Conservation (phyloP, 495 filamentous ascomycete species). For the Astrothelium subdiscretum region DNA sequence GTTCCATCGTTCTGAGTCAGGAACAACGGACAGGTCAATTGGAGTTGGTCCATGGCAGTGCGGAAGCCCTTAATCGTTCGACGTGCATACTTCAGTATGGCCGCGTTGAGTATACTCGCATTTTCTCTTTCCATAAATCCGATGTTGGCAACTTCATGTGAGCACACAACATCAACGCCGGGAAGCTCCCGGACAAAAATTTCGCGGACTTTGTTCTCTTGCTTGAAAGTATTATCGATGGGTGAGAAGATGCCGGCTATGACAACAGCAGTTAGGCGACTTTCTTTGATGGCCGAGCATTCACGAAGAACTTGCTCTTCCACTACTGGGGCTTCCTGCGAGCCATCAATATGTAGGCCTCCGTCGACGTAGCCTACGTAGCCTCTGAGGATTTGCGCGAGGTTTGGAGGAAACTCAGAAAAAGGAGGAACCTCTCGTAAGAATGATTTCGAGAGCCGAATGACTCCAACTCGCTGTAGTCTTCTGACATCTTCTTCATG, state of each 20-base stretch:
- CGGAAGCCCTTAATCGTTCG: slow-evolving; percentile 35
- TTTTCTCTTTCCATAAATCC: slow-evolving; percentile 43
- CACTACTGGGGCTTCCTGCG: slow-evolving; percentile 35
- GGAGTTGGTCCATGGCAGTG: slow-evolving; percentile 31
- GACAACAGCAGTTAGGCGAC: slow-evolving; percentile 40
- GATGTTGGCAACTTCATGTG: slow-evolving; percentile 35
- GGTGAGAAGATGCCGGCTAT: slow-evolving; percentile 48
- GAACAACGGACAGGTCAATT: slow-evolving; percentile 35
- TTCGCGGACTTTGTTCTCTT: slow-evolving; percentile 37
- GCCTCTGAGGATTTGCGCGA: slow-evolving; percentile 32
- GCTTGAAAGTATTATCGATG: slow-evolving; percentile 37
- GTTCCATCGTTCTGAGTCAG: slow-evolving; percentile 45
- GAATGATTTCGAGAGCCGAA: slow-evolving; percentile 43
- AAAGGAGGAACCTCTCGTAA: slow-evolving; percentile 45
- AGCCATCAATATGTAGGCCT: slow-evolving; percentile 41
- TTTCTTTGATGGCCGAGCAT: slow-evolving; percentile 31
- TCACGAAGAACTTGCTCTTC: slow-evolving; percentile 33
- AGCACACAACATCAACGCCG: slow-evolving; percentile 35
- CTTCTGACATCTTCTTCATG: slow-evolving; percentile 31
- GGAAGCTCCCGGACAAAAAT: slow-evolving; percentile 35
- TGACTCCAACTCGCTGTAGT: slow-evolving; percentile 41
- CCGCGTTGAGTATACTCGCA: slow-evolving; percentile 42
- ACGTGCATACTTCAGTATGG: slow-evolving; percentile 34
- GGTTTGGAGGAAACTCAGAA: slow-evolving; percentile 29
- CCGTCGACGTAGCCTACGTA: slow-evolving; percentile 36